These are phyloP conservation scores for Populus hybrid DNA, from an alignment of 441 rosid species.

Conservation along the genomic window DNA sequence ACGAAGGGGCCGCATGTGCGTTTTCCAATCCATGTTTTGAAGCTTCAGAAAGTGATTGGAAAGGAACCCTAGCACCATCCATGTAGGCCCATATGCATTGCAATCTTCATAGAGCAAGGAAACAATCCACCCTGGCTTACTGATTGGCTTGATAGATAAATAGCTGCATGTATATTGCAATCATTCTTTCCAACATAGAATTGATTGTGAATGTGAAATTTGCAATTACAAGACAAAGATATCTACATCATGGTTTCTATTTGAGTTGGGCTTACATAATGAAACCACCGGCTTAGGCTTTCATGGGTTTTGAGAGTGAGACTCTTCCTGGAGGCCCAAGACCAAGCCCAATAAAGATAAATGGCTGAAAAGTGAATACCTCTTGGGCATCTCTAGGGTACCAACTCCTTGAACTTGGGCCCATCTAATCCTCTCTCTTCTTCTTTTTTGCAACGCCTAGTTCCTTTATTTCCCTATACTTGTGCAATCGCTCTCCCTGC, in stretches of 20 bases:
- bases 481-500: too few relatives aligned
- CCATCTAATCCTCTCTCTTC: neutral
- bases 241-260: neutral
- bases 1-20: neutral
- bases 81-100: neutral
- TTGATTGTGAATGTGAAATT: neutral
- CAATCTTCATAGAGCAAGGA: neutral
- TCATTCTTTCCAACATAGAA: neutral
- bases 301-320: neutral
- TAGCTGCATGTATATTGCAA: neutral
- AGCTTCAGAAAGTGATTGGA: slow-evolving; percentile 1
- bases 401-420: neutral
- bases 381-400: neutral
- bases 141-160: neutral
- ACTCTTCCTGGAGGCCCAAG: neutral
- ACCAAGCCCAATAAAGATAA: neutral
- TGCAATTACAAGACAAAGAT: neutral
- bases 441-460: neutral
- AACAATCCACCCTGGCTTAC: neutral
- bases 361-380: neutral
- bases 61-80: slow-evolving; percentile 7
- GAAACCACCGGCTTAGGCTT: neutral
- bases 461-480: too few relatives aligned
- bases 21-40: neutral
- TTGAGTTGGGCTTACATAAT: neutral